Percentiles rank a stretch among this genome's conserved stretches.
These are phyloP conservation scores for Paecilomyces niveus DNA, from an alignment of 2,329 filamentous ascomycete genomes.

Conservation along the genomic window DNA sequence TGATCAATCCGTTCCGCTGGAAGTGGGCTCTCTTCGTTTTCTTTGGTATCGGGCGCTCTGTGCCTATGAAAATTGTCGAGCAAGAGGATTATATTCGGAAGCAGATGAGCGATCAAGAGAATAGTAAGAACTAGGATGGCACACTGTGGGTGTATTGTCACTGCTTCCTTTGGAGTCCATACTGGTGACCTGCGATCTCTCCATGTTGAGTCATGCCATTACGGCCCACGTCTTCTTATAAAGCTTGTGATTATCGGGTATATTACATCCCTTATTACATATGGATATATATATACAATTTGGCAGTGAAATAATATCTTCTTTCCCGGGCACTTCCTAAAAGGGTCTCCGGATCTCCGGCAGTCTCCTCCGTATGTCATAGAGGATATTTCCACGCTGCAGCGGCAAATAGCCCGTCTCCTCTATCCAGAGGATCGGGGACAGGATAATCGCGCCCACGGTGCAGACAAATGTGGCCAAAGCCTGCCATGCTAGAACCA, in stretches of 20 bases:
- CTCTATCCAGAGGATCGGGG: constrained; percentile 46
- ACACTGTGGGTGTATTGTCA: too few relatives aligned
- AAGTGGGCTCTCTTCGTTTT: constrained; percentile 85
- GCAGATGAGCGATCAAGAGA: background rate
- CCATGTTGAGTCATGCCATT: too few relatives aligned
- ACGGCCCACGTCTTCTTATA: too few relatives aligned
- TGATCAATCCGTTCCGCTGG: constrained; percentile 80
- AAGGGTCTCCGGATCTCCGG: background rate
- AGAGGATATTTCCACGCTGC: background rate
- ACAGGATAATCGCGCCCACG: constrained; percentile 46
- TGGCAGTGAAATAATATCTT: background rate
- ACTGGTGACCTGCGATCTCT: too few relatives aligned
- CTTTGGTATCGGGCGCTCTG: constrained; percentile 60
- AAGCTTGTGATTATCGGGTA: background rate
- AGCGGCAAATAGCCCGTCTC: constrained; percentile 20
- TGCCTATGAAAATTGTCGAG: constrained; percentile 61
- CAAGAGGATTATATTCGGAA: constrained; percentile 54
- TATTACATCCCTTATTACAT: background rate
- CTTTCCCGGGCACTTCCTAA: background rate
- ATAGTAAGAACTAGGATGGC: background rate
- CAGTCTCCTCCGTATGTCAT: background rate
- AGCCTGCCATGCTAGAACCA: constrained; percentile 58
- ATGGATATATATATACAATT: background rate
- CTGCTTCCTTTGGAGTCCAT: too few relatives aligned
- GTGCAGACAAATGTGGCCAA: constrained; percentile 60